phyloP scores from a whole-genome alignment of 2,329 filamentous ascomycete species.

The Penicillium nordicum region DNA sequence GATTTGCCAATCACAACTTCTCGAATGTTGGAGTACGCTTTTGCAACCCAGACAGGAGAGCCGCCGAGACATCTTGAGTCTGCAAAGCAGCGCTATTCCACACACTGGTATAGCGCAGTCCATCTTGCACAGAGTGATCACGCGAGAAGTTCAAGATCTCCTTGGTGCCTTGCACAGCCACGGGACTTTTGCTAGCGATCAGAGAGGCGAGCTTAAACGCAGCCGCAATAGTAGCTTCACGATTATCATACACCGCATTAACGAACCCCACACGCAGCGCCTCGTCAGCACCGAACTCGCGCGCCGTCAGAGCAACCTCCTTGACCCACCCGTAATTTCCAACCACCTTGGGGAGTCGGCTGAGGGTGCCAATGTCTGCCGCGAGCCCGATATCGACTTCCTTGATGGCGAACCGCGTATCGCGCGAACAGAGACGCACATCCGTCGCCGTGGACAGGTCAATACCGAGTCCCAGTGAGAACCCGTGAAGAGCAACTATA shows the following conservation, averaged over 20 bases:
- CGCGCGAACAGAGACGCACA: conserved; percentile 39
- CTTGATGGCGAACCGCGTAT: conserved; percentile 44
- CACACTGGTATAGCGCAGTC: conserved; percentile 74
- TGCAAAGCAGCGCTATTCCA: conserved; percentile 88
- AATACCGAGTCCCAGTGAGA: conserved; percentile 73
- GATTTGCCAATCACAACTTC: conserved; percentile 60
- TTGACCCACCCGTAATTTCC: conserved; percentile 48
- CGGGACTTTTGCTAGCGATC: conserved; percentile 78
- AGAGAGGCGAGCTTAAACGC: conserved; percentile 61
- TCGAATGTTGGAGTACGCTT: conserved; percentile 79
- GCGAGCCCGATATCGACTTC: conserved; percentile 51
- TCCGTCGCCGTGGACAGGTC: conserved; percentile 53
- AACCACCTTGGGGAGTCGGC: conserved; percentile 47
- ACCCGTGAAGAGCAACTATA: conserved; percentile 75
- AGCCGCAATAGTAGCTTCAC: conserved; percentile 60
- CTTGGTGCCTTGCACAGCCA: conserved; percentile 85
- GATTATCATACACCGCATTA: conserved; percentile 43
- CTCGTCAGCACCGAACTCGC: conserved; percentile 45
- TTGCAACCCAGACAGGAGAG: conserved; percentile 71
- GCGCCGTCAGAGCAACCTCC: conserved; percentile 46
- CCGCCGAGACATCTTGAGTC: conserved; percentile 70
- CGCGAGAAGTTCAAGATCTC: conserved; percentile 78
- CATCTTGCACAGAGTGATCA: conserved; percentile 74
- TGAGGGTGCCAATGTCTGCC: conserved; percentile 49
- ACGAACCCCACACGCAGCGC: conserved; percentile 46